Percentiles rank a stretch among this genome's conserved stretches.
phyloP scores from a whole-genome alignment of 2,329 filamentous ascomycete genomes.

The Claviceps monticola region DNA sequence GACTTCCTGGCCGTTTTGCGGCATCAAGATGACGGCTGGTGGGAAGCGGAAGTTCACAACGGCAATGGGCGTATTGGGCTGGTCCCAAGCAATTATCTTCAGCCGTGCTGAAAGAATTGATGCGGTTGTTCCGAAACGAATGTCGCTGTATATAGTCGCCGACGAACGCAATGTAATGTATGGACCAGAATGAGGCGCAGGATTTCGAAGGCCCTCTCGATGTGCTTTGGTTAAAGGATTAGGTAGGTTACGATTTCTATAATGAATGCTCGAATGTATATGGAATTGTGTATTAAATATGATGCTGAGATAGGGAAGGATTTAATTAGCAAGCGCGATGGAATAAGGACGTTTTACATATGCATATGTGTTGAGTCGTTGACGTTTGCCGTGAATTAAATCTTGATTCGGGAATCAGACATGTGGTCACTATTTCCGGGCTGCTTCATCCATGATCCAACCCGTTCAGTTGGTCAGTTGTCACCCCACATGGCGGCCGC shows the following conservation, averaged over 20 bases:
- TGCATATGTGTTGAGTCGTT: too few relatives aligned
- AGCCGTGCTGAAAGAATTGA: constrained; percentile 26
- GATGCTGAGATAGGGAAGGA: not conserved
- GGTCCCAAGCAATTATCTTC: constrained; percentile 56
- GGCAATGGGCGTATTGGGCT: constrained; percentile 44
- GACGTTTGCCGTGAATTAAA: too few relatives aligned
- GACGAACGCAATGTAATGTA: not conserved
- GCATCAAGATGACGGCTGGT: constrained; percentile 97
- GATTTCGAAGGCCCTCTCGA: not conserved
- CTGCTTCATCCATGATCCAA: not conserved
- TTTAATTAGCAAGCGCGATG: not conserved
- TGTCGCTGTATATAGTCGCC: constrained; percentile 2
- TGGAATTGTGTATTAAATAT: not conserved
- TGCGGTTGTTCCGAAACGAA: not conserved
- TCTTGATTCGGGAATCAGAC: too few relatives aligned
- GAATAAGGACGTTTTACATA: not conserved
- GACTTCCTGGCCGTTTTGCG: constrained; percentile 80
- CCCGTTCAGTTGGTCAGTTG: too few relatives aligned
- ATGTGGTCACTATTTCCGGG: not conserved
- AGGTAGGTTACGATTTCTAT: not conserved
- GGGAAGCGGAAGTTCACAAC: constrained; percentile 88
- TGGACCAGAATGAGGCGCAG: not conserved
- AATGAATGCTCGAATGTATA: not conserved
- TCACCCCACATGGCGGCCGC: not conserved
- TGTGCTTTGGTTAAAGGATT: not conserved